Percentiles rank a stretch among this genome's conserved stretches.
Conservation (phyloP, 1,284 basidiomycete species). For the Apiotrichum gracile region DNA sequence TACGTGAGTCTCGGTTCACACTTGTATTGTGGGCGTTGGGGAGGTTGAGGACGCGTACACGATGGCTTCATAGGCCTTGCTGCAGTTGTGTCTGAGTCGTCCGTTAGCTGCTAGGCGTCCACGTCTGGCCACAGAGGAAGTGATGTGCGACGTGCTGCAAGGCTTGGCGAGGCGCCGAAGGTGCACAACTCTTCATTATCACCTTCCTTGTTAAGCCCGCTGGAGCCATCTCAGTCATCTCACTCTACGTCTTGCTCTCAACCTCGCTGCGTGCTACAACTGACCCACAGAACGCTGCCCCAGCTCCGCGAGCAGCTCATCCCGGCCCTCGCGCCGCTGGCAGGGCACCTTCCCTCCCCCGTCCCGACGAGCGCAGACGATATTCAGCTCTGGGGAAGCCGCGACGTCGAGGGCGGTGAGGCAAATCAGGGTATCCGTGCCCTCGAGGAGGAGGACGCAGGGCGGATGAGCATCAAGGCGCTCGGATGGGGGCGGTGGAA, state of each 20-base stretch:
- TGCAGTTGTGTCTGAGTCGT: no score
- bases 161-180: no score
- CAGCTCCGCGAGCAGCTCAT: constrained; percentile 18
- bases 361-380: constrained; percentile 19
- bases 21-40: not conserved
- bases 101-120: no score
- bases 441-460: constrained; percentile 1
- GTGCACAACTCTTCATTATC: no score
- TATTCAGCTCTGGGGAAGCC: constrained; percentile 34
- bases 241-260: not conserved
- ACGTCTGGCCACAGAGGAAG: no score
- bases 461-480: constrained; percentile 9
- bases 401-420: constrained; percentile 22
- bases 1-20: constrained; percentile 23
- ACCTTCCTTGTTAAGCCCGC: no score
- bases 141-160: no score
- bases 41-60: not conserved
- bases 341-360: constrained; percentile 8
- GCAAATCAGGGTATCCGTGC: constrained; percentile 6
- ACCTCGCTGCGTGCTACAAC: not conserved
- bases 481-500: constrained; percentile 39
- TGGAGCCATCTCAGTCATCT: not conserved
- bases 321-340: constrained; percentile 25
- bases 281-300: constrained; percentile 10
- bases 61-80: not conserved